phyloP scores from a whole-genome alignment of 2,329 filamentous ascomycete genomes.

The Microascus cirrosus region DNA sequence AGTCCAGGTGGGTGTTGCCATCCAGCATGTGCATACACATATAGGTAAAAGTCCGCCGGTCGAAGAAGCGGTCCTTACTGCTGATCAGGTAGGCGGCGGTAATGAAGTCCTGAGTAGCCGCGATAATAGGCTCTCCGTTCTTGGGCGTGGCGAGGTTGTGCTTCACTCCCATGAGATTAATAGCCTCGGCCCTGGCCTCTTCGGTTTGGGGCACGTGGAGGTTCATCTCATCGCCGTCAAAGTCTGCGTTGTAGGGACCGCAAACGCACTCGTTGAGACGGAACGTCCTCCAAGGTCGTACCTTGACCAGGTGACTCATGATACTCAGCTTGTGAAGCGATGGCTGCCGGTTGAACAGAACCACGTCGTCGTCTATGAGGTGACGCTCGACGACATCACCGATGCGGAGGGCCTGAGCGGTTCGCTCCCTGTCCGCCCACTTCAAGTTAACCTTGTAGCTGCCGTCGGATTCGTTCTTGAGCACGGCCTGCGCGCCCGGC shows the following conservation, averaged over 20 bases:
- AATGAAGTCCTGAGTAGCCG: slow-evolving; percentile 98
- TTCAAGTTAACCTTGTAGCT: slow-evolving; percentile 64
- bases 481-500: slow-evolving; percentile 77
- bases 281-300: slow-evolving; percentile 91
- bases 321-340: slow-evolving; percentile 98
- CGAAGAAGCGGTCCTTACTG: slow-evolving; percentile 86
- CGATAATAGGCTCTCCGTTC: slow-evolving; percentile 96
- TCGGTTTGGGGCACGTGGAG: slow-evolving; percentile 96
- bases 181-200: slow-evolving; percentile 88
- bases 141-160: slow-evolving; percentile 93
- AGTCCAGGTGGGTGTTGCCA: slow-evolving; percentile 62
- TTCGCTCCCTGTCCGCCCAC: slow-evolving; percentile 58
- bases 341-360: slow-evolving; percentile 95
- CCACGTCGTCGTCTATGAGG: slow-evolving; percentile 88
- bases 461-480: slow-evolving; percentile 56
- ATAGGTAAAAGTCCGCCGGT: slow-evolving; percentile 78
- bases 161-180: slow-evolving; percentile 95
- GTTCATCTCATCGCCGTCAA: slow-evolving; percentile 99
- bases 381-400: slow-evolving; percentile 92
- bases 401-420: slow-evolving; percentile 64
- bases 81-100: slow-evolving; percentile 87
- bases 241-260: slow-evolving; percentile 96
- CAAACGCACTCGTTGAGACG: slow-evolving; percentile 97
- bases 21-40: slow-evolving; percentile 93
- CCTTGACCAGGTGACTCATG: slow-evolving; percentile 86